phyloP scores from a whole-genome alignment of 176 grass and related monocot genomes.

The Oryza meyeriana region DNA sequence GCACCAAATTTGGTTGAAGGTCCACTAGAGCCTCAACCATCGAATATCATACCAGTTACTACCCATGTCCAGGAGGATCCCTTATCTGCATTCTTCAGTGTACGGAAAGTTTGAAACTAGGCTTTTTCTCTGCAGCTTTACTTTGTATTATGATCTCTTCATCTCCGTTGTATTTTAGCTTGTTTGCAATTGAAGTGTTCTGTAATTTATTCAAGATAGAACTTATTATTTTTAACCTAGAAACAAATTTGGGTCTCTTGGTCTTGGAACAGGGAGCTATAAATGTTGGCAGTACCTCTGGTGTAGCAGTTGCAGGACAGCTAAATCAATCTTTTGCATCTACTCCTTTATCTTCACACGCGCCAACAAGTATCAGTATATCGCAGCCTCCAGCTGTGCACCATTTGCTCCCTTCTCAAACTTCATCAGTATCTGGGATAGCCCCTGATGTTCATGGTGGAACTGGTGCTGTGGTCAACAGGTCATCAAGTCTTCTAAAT shows the following conservation, averaged over 20 bases:
- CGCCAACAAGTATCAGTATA: background rate
- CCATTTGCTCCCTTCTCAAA: constrained; percentile 32
- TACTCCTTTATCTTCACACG: constrained; percentile 33
- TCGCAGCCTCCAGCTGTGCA: constrained; percentile 20
- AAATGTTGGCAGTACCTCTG: constrained; percentile 25
- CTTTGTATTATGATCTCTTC: background rate
- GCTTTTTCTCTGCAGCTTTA: background rate
- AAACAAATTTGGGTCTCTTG: constrained; percentile 11
- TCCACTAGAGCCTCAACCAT: constrained; percentile 38
- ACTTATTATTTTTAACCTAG: constrained; percentile 1
- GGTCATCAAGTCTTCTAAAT: constrained; percentile 45
- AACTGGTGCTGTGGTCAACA: constrained; percentile 4
- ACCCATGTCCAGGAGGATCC: constrained; percentile 35
- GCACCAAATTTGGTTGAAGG: constrained; percentile 42
- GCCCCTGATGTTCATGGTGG: constrained; percentile 24
- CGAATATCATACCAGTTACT: constrained; percentile 38
- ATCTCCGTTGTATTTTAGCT: background rate
- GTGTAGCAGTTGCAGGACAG: constrained; percentile 28
- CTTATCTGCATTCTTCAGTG: constrained; percentile 49
- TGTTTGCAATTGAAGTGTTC: background rate
- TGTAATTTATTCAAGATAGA: constrained; percentile 15
- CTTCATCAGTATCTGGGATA: constrained; percentile 24
- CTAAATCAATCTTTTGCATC: constrained; percentile 8
- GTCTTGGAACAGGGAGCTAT: constrained; percentile 38
- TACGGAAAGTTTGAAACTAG: constrained; percentile 26